Conservation (phyloP, 176 grass and related monocot species). For the Leersia perrieri region DNA sequence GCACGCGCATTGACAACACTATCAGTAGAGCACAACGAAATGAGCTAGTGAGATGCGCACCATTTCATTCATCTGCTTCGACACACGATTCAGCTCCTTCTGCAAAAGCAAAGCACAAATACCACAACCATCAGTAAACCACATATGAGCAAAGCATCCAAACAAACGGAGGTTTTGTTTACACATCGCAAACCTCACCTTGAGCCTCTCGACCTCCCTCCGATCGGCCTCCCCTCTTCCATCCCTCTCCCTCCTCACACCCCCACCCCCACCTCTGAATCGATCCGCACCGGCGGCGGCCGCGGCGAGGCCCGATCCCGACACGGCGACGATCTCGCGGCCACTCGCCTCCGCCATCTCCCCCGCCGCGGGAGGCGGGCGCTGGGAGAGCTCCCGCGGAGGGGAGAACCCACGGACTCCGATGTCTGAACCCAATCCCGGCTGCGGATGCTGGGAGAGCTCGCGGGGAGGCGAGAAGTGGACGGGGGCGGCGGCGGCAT, state of each 20-base stretch:
- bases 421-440: background rate
- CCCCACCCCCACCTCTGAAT: background rate
- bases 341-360: background rate
- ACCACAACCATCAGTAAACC: background rate
- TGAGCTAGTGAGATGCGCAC: slow-evolving; percentile 32
- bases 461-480: slow-evolving; percentile 47
- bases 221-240: slow-evolving; percentile 10
- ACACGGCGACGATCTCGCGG: background rate
- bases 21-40: background rate
- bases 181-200: slow-evolving; percentile 37
- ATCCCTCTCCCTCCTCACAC: slow-evolving; percentile 21
- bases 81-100: slow-evolving; percentile 51
- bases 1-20: background rate
- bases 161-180: background rate
- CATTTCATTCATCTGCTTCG: slow-evolving; percentile 47
- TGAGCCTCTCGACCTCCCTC: slow-evolving; percentile 64
- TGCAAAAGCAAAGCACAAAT: background rate
- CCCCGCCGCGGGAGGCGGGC: too few relatives aligned
- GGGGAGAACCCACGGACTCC: slow-evolving; percentile 43
- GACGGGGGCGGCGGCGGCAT: background rate
- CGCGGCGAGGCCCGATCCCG: background rate
- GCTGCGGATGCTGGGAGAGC: slow-evolving; percentile 34
- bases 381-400: slow-evolving; percentile 54
- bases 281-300: background rate
- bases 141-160: background rate